These are phyloP conservation scores for Apiotrichum porosum DNA, from an alignment of 1,284 basidiomycete species.

Conservation along the genomic window DNA sequence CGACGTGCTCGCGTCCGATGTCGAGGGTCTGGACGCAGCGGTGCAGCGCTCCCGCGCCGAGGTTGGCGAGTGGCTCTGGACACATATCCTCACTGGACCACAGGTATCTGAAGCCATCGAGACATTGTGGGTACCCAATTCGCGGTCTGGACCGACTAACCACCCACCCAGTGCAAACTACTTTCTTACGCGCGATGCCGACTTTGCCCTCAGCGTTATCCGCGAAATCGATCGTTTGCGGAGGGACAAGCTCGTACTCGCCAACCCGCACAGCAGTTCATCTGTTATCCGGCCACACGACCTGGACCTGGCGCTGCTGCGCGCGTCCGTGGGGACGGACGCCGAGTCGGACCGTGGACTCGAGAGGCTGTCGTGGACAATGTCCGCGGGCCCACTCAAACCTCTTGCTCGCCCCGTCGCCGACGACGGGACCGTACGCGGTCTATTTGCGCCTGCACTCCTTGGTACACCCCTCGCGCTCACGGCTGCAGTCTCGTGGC, in stretches of 20 bases:
- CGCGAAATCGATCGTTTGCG: slow-evolving; percentile 65
- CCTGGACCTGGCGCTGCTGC: slow-evolving; percentile 70
- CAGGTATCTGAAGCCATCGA: slow-evolving; percentile 73
- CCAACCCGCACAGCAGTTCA: slow-evolving; percentile 51
- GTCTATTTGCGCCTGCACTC: slow-evolving; percentile 64
- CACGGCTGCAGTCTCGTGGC: slow-evolving; percentile 70
- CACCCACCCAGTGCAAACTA: slow-evolving; percentile 67
- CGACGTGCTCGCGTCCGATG: slow-evolving; percentile 62
- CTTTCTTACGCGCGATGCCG: slow-evolving; percentile 80
- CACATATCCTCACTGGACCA: slow-evolving; percentile 73
- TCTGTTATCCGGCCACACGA: slow-evolving; percentile 82
- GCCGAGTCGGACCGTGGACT: slow-evolving; percentile 74
- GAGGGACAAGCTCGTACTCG: slow-evolving; percentile 63
- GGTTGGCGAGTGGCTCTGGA: slow-evolving; percentile 69
- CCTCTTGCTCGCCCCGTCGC: slow-evolving; percentile 48
- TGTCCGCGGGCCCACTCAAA: slow-evolving; percentile 66
- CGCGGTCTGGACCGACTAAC: slow-evolving; percentile 2
- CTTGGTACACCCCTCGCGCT: slow-evolving; percentile 71
- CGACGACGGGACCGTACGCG: slow-evolving; percentile 22
- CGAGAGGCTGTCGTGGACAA: slow-evolving; percentile 62
- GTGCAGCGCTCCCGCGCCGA: slow-evolving; percentile 49
- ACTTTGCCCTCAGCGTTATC: slow-evolving; percentile 73
- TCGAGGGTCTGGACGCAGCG: slow-evolving; percentile 66
- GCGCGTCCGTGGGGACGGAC: slow-evolving; percentile 75
- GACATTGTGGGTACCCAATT: slow-evolving; percentile 57